These are phyloP conservation scores for Pythium inflatum DNA, from an alignment of 352 stramenopile genomes.

Conservation along the genomic window DNA sequence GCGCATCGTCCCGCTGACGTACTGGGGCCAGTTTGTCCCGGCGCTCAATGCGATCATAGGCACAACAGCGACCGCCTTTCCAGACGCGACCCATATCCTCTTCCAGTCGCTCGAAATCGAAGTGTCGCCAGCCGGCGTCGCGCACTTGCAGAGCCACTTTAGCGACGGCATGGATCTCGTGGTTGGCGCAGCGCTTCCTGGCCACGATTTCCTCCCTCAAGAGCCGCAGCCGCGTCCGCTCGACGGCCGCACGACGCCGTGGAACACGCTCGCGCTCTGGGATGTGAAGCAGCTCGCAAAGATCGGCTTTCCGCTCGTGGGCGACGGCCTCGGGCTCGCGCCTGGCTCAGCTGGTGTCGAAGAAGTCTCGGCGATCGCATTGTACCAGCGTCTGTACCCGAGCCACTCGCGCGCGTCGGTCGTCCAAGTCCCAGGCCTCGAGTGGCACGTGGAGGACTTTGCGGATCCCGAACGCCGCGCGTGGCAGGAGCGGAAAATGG, in stretches of 20 bases:
- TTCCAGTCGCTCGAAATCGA: conserved; percentile 93
- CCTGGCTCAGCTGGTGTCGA: conserved; percentile 83
- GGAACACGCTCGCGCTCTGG: conserved; percentile 97
- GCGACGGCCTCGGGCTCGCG: conserved; percentile 77
- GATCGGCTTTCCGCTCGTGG: conserved; percentile 90
- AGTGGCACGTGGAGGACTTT: conserved; percentile 82
- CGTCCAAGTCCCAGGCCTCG: conserved; percentile 69
- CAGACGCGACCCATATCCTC: conserved; percentile 58
- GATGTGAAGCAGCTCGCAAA: conserved; percentile 89
- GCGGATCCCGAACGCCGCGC: conserved; percentile 66
- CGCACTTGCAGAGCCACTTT: conserved; percentile 66
- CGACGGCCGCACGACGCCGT: conserved; percentile 90
- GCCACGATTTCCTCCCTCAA: conserved; percentile 63
- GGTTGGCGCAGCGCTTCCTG: conserved; percentile 88
- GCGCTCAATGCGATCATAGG: conserved; percentile 93
- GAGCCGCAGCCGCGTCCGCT: conserved; percentile 58
- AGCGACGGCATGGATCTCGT: conserved; percentile 82
- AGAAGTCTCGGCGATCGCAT: conserved; percentile 92
- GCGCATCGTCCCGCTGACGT: conserved; percentile 89
- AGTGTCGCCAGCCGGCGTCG: conserved; percentile 56
- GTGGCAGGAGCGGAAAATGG: conserved; percentile 96
- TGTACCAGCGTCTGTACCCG: conserved; percentile 89
- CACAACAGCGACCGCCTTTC: conserved; percentile 68
- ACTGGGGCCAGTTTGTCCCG: conserved; percentile 96
- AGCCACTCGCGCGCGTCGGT: conserved; percentile 78